Base-by-base conservation (phyloP, 345 rosid genomes). In the Microthlaspi erraticum region DNA sequence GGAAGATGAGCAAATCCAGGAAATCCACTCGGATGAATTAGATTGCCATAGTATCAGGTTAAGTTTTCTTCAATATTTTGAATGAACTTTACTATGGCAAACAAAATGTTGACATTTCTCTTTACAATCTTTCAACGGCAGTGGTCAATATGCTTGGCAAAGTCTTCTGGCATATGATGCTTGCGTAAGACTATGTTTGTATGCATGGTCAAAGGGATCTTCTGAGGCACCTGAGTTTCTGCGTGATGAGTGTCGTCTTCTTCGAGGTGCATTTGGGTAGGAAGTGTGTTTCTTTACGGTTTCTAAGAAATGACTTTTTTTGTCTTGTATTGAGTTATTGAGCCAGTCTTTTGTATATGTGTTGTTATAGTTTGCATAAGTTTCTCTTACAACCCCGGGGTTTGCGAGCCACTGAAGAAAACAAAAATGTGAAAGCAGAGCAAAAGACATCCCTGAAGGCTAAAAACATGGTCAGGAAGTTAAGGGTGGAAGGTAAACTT, bases 141-240 rank as follows among this genome's bases (percentile, higher is more conserved):
- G 99, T 70, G 89, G 86, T 67, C 97, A 89, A 71, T 78, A 81
- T 78, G 96, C 96, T 18, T 91, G 97, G 99, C 97, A 94, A 83
- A 86, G 91, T 74, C 82, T 93, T 46, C 72, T 93, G 68, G 85
- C 99, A 38, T 89, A 94, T 80, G 99, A 94, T 81, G 99, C 99
- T 72, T 94, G 96, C 63, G 85, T 91, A 60, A 91, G 99, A 31
- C 75, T 91, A 44, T 91, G 96, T 72, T 82, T 91, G 51, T 77
- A 79, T 74, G 84, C 88, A 32, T 94, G 97, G 99, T 92, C 95
- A 58, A 84, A 77, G 76, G 96, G 89, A 42, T 89, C 92, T 77
- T 74, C 88, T 10, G 96, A 91, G 80, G 99, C 99, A 79, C 94
- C 97, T 64, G 93, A 86, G 78, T 94, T 94, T 85, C 83, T 94